Evolutionary conservation across 2,329 filamentous ascomycete species (phyloP).

Genomic region (Sordariomycetes sp.): DNA sequence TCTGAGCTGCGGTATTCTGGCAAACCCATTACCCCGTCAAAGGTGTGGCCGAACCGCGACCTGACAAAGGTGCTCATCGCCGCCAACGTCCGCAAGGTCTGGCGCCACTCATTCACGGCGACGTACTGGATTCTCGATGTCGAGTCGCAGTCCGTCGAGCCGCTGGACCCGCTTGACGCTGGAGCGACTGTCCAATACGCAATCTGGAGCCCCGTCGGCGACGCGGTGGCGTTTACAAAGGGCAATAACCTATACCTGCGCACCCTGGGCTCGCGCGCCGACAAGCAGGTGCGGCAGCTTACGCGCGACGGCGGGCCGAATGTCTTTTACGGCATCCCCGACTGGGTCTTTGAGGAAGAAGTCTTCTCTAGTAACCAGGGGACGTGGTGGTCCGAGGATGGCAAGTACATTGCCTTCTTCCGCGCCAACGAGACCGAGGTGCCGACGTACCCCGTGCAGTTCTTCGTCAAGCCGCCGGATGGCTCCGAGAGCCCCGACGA

Average conservation of each 20-base stretch:
- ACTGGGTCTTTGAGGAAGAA: slow-evolving; percentile 82
- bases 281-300: slow-evolving; percentile 52
- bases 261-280: slow-evolving; percentile 25
- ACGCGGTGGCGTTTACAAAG: slow-evolving; percentile 79
- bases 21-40: slow-evolving; percentile 38
- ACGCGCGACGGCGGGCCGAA: slow-evolving; percentile 79
- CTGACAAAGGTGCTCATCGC: slow-evolving; percentile 77
- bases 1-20: slow-evolving; percentile 46
- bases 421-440: slow-evolving; percentile 89
- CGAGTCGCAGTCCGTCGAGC: slow-evolving; percentile 59
- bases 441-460: slow-evolving; percentile 84
- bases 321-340: slow-evolving; percentile 89
- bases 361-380: slow-evolving; percentile 61
- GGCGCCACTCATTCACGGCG: slow-evolving; percentile 80
- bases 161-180: slow-evolving; percentile 58
- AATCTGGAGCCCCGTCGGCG: slow-evolving; percentile 75
- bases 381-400: slow-evolving; percentile 92
- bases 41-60: slow-evolving; percentile 66
- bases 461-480: slow-evolving; percentile 79
- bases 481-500: slow-evolving; percentile 50
- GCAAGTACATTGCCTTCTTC: slow-evolving; percentile 80
- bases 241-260: slow-evolving; percentile 86
- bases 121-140: slow-evolving; percentile 92
- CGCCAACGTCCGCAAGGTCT: slow-evolving; percentile 61
- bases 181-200: slow-evolving; percentile 66